Conservation (phyloP, 371 early-diverging fungal genomes). For the Quaeritorhiza haematococci region DNA sequence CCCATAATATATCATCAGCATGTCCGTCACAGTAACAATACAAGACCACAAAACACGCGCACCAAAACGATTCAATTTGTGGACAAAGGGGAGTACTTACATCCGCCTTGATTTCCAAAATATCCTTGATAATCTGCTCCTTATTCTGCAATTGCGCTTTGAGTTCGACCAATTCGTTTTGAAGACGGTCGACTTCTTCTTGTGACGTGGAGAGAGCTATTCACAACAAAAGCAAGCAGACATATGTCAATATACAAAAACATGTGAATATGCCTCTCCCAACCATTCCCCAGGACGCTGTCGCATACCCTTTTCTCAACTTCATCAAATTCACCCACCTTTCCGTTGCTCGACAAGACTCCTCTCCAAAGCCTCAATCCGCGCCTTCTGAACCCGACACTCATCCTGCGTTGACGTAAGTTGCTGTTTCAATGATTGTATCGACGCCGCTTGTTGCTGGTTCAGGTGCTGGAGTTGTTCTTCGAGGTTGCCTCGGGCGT, state of each 20-base stretch:
- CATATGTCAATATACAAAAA: too few relatives aligned
- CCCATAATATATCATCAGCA: background rate
- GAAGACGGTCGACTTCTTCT: background rate
- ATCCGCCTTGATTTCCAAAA: conserved; percentile 2
- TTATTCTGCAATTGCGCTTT: conserved; percentile 9
- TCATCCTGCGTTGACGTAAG: conserved; percentile 9
- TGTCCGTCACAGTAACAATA: background rate
- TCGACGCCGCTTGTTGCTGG: conserved; percentile 20
- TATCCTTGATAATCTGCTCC: conserved; percentile 14
- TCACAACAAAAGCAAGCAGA: too few relatives aligned
- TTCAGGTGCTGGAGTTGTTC: conserved; percentile 11
- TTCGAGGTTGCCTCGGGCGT: conserved; percentile 7
- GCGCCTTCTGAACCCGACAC: background rate
- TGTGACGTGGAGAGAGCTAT: too few relatives aligned
- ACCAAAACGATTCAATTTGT: background rate
- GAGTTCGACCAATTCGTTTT: conserved; percentile 1
- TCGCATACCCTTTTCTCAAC: too few relatives aligned
- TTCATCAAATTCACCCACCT: too few relatives aligned
- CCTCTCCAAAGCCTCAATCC: background rate
- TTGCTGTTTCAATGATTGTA: conserved; percentile 14
- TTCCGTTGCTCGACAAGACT: too few relatives aligned
- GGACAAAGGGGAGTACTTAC: background rate
- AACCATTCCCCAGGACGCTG: too few relatives aligned
- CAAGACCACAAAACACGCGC: background rate
- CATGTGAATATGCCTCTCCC: too few relatives aligned